A percentile compares a stretch with the other conserved stretches of the same genome.
Conservation (phyloP, 495 filamentous ascomycete species). For the Tuber magnatum region DNA sequence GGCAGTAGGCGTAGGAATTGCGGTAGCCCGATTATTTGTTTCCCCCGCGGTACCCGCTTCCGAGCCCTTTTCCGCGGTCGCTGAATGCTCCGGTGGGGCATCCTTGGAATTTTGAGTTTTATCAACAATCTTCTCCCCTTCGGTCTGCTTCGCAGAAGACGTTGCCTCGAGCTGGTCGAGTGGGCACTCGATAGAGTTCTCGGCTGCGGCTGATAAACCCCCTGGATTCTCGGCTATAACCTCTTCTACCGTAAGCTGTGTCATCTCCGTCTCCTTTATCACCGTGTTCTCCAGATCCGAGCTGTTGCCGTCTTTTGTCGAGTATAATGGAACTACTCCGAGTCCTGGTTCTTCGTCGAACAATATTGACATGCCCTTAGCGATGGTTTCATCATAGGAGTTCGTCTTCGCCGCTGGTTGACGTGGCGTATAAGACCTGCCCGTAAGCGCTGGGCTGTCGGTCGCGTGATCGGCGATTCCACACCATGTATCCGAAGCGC, state of each 20-base stretch:
- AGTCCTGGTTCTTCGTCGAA: conserved; percentile 29
- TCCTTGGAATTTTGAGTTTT: conserved; percentile 16
- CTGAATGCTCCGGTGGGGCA: not conserved
- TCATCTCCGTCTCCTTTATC: conserved; percentile 22
- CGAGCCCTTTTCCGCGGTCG: not conserved
- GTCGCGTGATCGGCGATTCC: conserved; percentile 30
- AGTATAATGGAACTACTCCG: conserved; percentile 26
- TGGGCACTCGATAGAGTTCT: conserved; percentile 21
- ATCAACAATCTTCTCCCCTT: conserved; percentile 16
- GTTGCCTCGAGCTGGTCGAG: conserved; percentile 26
- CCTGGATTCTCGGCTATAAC: conserved; percentile 23
- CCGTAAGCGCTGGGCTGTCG: conserved; percentile 34
- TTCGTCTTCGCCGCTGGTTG: conserved; percentile 33
- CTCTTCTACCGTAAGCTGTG: conserved; percentile 29
- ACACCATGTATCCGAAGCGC: conserved; percentile 32
- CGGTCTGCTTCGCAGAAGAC: conserved; percentile 17
- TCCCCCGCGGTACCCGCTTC: conserved; percentile 3
- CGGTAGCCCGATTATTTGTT: not conserved
- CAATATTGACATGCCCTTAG: conserved; percentile 30
- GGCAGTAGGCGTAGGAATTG: not conserved
- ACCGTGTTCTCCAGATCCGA: conserved; percentile 6
- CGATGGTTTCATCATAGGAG: conserved; percentile 35
- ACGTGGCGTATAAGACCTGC: conserved; percentile 34
- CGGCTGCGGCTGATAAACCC: conserved; percentile 35
- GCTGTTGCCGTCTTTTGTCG: conserved; percentile 7